Base-by-base conservation (phyloP, 2,329 filamentous ascomycete genomes). In the Hawksworthiomyces lignivorus region DNA sequence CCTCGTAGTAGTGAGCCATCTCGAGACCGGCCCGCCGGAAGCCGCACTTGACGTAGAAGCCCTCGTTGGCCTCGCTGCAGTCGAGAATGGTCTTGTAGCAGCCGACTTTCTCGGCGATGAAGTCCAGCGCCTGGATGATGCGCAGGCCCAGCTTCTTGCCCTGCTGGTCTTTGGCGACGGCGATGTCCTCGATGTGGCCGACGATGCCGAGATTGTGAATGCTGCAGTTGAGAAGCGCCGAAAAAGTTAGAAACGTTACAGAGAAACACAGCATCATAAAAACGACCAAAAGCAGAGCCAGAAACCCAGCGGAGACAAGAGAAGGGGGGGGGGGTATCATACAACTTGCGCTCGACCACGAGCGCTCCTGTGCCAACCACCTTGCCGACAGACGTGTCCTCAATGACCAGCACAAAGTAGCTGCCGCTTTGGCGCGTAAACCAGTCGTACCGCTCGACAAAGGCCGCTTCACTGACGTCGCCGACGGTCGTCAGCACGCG, bases 51-150 rank as follows among this genome's bases (percentile, higher is more conserved):
- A 95, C 75, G 63, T 98, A 98, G 70, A 98, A 97, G 18, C 89
- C 90, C 64, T 95, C 88, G 62, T 97, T 98, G 54, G 84, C 79
- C 64, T 96, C 90, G 52, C 85, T 94, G 70, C 92, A 98, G 64
- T 97, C 90, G 50, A 97, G 76, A 53, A 98, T 97, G 51, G 81
- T 88, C 82, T 92, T 97, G 67, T 97, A 97, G 67, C 90, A 97
- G 42, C 90, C 92, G 44, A 92, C 82, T 60, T 87, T 77, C 60
- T 87, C 80, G 42, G 89, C 88, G 46, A 97, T 81, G 59, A 75
- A 84, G 64, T 97, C 89, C 58, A 98, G 74, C 7, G 90, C 88
- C 67, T 97, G 87, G 56, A 97, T 97, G 52, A 97, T 83, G 52
- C 87, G 77, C 57, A 96, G 69, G 5, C 92, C 92, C 32, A 97